Base-by-base conservation (phyloP, 345 rosid genomes). In the Linum lewisii region DNA sequence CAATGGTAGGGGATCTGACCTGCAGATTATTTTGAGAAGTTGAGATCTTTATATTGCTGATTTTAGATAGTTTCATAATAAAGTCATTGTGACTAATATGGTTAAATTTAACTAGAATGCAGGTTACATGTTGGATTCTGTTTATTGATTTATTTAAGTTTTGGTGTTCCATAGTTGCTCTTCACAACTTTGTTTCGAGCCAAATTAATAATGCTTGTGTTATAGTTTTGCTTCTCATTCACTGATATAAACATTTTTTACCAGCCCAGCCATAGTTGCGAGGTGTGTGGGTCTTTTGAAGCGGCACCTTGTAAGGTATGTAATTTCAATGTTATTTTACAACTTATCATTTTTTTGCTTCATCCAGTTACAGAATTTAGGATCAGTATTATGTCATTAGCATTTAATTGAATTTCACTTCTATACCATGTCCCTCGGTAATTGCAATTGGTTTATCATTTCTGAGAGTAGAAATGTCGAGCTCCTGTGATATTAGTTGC, bases 221-320 rank as follows among this genome's bases (percentile, higher is more conserved):
- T 21, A 20, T 11, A 50, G 21, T 29, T n/a, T 56, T 24, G 52
- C 61, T 32, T 56, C 63, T 36, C 59, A 66, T 63, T 52, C 69
- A 47, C 71, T 77, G 58, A 76, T 68, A 7, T 68, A 60, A 21
- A 49, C 72, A 52, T 59, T 66, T 64, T 71, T 59, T 66, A 64
- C 71, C 97, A 93, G 99, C 72, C 99, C 99, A 38, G 96, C 95
- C 50, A 96, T 90, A 55, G 97, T 93, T 66, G 89, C 87, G 57
- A 87, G 95, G 72, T 93, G 99, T 63, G 96, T 93, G 80, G 80
- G 90, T 58, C 82, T 89, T 72, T 72, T 93, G 77, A 93, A 93
- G 79, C 84, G 96, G 14, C 79, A 85, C 74, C 87, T 93, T 67
- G 69, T 93, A 72, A 75, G 92, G 99, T 87, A 80, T 57, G 78